Evolutionary conservation across 306 rosid genomes (phyloP), one percentile per base, ranked within the genome.

Genomic region (Cajanus cajan): DNA sequence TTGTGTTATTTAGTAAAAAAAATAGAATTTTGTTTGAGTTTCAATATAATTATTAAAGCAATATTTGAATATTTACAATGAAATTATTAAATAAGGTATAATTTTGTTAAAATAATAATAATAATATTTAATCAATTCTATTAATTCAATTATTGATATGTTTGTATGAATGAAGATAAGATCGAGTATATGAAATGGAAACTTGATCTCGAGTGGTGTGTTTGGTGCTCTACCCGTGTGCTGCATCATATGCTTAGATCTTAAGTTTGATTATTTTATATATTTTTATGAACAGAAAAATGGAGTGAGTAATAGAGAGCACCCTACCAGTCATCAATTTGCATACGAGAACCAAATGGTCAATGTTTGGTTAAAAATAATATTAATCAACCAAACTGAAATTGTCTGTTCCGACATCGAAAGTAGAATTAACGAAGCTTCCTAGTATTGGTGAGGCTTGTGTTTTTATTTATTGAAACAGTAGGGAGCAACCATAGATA

Each of bases 281-380:
- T n/a, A n/a, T 39, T 25, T 45, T 41, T n/a, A 24, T 68, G 6
- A n/a, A 37, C 4, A 39, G 39, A 50, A 62, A 48, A 59, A 62
- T 2, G 9, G 62, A 37, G 2, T 61, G 36, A 68, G 47, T 47
- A 18, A 37, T 70, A 41, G 25, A 34, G 24, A 69, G 34, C 19
- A 7, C 4, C 59, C 19, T 78, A 31, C 25, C 25, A 44, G 52
- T 18, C 21, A 36, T n/a, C 24, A 79, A 41, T 40, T 18, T 63
- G 24, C 31, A 61, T 59, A 47, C 19, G 25, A 47, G 0, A 51
- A 40, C 48, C 59, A 50, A 51, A 64, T 54, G 62, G 75, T 74
- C 80, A 81, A 81, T 54, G 84, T 73, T 81, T 66, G 70, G 84
- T 73, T 65, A 16, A 54, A 81, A 48, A 50, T 52, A 80, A 72